Base-by-base conservation (phyloP, 768 basidiomycete genomes). In the Suillus spraguei region DNA sequence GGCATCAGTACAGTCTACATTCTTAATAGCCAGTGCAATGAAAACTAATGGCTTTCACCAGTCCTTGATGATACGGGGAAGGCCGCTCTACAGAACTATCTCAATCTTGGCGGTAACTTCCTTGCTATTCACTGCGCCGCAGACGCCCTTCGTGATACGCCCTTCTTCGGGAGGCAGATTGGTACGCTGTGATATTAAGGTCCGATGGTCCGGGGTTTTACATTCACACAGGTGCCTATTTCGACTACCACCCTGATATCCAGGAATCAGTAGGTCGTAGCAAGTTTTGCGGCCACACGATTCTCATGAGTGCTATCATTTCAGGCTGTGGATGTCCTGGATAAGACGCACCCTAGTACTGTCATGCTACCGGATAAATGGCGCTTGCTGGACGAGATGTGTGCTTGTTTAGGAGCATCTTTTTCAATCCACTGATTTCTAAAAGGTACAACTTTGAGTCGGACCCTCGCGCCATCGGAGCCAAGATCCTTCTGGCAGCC, bases 81-180 rank as follows among this genome's bases (percentile, higher is more conserved):
- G 69, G 74, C 77, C 1, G 89, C 90, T 1, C 81, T 92, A 61
- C 83, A 88, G 64, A 82, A 69, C 14, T 92, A 88, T 73, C 75
- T 92, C 49, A 82, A 89, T 67, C 71, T 77, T 2, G 90, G 91
- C 62, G 91, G 91, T 1, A 89, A 86, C 63, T 91, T 90, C 65
- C 78, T 90, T 44, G 90, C 82, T 2, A 78, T 92, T 38, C 91
- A 92, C 71, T 82, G 87, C 52, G 84, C 87, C 9, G 83, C 85
- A 2, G 90, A 87, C 59, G 82, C 83, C 38, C 73, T 92, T 49
- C 79, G 80, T 46, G 85, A 85, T 64, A 82, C 83, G 4, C 80
- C 81, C 0, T 88, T 84, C 68, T 92, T 83, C 68, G 79, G 78
- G 20, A 77, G 75, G 59, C 85, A 88, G 71, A 69, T 91, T 60